Base-by-base conservation (phyloP, 1,284 basidiomycete species). In the Leccinum griseonigrum region DNA sequence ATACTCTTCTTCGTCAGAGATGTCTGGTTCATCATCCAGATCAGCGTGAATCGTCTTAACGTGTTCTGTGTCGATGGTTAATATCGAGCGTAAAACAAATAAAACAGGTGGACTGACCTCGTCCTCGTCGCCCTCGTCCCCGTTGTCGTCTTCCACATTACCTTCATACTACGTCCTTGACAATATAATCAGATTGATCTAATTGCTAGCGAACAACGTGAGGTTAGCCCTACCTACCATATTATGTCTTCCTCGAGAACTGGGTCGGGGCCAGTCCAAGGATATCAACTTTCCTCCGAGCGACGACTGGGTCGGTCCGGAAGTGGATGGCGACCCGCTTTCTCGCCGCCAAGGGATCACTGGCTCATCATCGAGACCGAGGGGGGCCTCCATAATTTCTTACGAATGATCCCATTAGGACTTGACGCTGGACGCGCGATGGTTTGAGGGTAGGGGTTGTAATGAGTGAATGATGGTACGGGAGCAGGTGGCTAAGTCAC, bases 341-440 rank as follows among this genome's bases (percentile, higher is more conserved):
- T 84, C 58, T 89, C 87, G 31, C 90, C 68, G 14, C 87, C 85
- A 52, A 90, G 76, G 72, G 92, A 92, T 26, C 3, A 88, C 80
- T 0, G 90, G 90, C 61, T 85, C 81, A 1, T 83, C 79, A 79
- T 73, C 38, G 67, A 61, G 65, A 54, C 71, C 66, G 0, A 72
- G 63, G 13, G 83, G 79, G 8, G 81, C 81, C 60, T 84, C 79
- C 52, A 84, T 77, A 48, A 92, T 82, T 66, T 86, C 86, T 60
- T 90, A 88, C 87, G 84, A 66, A 91, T 77, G 59, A 91, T 83
- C 5, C 81, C 80, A 70, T 85, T 82, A 0, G 89, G 88, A 65
- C 84, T 91, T 6, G 82, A 77, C 5, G 84, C 90, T 1, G 91
- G 90, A 9, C 91, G 85, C 7, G 86, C 87, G 63, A 92, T 92